These are phyloP conservation scores for Arthroderma sp. DNA, from an alignment of 2,329 filamentous ascomycete genomes.

Conservation along the genomic window DNA sequence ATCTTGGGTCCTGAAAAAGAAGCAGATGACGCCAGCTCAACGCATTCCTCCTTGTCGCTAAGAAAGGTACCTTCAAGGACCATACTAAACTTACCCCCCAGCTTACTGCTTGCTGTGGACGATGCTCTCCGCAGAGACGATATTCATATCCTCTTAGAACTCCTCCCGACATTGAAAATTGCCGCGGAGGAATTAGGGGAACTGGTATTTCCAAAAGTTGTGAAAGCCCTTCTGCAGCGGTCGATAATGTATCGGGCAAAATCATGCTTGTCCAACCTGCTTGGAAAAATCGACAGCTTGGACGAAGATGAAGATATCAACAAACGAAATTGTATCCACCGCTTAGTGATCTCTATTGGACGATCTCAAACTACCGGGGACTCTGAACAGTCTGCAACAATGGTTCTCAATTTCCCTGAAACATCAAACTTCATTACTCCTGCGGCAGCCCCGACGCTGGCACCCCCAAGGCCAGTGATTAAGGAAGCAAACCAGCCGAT, in stretches of 20 bases:
- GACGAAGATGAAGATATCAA: conserved; percentile 89
- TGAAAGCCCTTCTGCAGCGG: conserved; percentile 32
- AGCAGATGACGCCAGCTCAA: conserved; percentile 61
- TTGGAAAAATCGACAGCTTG: conserved; percentile 56
- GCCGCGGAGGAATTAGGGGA: conserved; percentile 44
- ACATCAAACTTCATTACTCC: conserved; percentile 66
- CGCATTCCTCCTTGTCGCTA: conserved; percentile 55
- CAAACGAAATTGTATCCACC: conserved; percentile 82
- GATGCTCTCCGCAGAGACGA: conserved; percentile 29
- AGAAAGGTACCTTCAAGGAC: conserved; percentile 64
- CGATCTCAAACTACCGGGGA: conserved; percentile 50
- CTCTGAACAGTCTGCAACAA: conserved; percentile 39
- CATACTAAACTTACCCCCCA: conserved; percentile 57
- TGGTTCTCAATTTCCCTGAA: conserved; percentile 40
- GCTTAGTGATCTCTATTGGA: conserved; percentile 82
- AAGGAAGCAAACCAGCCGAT: conserved; percentile 51
- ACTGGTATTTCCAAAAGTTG: conserved; percentile 51
- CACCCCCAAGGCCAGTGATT: conserved; percentile 48
- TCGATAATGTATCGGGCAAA: conserved; percentile 59
- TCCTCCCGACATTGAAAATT: conserved; percentile 46
- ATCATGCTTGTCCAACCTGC: conserved; percentile 55
- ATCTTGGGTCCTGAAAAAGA: conserved; percentile 63
- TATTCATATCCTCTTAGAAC: conserved; percentile 28
- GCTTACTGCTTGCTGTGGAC: conserved; percentile 28
- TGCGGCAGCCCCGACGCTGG: conserved; percentile 52